phyloP scores from a whole-genome alignment of 306 rosid species.

The Chamaecrista fasciculata region DNA sequence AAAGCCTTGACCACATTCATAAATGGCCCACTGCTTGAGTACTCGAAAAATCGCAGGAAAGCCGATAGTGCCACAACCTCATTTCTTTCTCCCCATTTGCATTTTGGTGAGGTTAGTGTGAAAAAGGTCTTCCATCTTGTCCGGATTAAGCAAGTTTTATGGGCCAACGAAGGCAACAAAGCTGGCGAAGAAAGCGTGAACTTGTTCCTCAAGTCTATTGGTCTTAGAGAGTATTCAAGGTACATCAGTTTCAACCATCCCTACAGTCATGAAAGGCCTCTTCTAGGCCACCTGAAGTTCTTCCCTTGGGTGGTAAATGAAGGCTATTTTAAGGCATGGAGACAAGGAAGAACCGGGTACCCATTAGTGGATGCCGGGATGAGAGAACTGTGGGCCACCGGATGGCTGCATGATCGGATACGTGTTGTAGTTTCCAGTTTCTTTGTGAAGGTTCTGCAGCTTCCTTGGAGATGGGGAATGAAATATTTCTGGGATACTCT shows the following conservation, averaged over 20 bases:
- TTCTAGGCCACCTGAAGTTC: conserved; percentile 79
- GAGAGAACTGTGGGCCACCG: conserved; percentile 99
- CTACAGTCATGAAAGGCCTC: conserved; percentile 77
- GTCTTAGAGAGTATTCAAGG: conserved; percentile 90
- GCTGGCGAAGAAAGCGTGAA: conserved; percentile 90
- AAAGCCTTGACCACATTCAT: conserved; percentile 80
- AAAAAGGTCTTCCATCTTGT: conserved; percentile 88
- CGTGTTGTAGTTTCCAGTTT: conserved; percentile 94
- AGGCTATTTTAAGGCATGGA: conserved; percentile 85
- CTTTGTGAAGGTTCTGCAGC: conserved; percentile 94
- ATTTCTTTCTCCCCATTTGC: conserved; percentile 91
- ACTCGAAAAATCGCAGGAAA: conserved; percentile 80
- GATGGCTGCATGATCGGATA: conserved; percentile 93
- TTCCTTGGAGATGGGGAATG: conserved; percentile 99
- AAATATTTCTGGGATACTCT: conserved; percentile 99
- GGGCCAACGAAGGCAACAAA: conserved; percentile 86
- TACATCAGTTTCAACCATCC: conserved; percentile 91
- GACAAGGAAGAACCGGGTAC: conserved; percentile 96
- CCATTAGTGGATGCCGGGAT: conserved; percentile 98
- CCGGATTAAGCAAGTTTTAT: conserved; percentile 91
- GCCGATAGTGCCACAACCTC: conserved; percentile 96
- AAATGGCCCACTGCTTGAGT: conserved; percentile 85
- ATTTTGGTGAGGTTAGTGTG: conserved; percentile 96
- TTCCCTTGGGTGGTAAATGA: conserved; percentile 83
- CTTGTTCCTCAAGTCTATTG: conserved; percentile 84